Percentiles rank a stretch among this genome's conserved stretches.
Evolutionary conservation across 169 alveolate genomes (phyloP).

Genomic region (Plasmodium blacklocki): DNA sequence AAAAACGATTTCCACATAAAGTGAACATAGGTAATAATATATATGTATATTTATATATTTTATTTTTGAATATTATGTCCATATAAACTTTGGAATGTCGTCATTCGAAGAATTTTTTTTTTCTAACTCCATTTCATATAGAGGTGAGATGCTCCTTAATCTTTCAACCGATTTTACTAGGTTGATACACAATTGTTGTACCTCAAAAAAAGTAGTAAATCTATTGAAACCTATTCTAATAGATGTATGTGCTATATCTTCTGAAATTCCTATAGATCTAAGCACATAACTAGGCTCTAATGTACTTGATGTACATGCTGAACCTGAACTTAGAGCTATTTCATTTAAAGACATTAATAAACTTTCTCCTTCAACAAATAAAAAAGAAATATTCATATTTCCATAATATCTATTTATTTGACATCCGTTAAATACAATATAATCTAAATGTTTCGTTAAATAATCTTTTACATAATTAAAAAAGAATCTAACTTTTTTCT

Average conservation of each 20-base stretch:
- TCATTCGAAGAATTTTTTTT: slow-evolving; percentile 75
- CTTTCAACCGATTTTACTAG: slow-evolving; percentile 88
- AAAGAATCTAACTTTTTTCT: slow-evolving; percentile 89
- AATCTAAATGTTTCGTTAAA: slow-evolving; percentile 80
- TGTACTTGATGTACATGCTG: slow-evolving; percentile 94
- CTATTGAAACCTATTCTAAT: slow-evolving; percentile 98
- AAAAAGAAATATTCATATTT: slow-evolving; percentile 95
- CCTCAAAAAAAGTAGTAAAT: slow-evolving; percentile 96
- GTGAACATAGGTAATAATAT: no score
- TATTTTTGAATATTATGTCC: slow-evolving; percentile 30
- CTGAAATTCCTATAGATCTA: slow-evolving; percentile 96
- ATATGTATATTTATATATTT: neutral
- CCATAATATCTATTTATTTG: slow-evolving; percentile 89
- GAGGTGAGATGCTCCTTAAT: slow-evolving; percentile 92
- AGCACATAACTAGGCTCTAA: slow-evolving; percentile 95
- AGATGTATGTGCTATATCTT: slow-evolving; percentile 98
- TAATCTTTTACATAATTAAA: slow-evolving; percentile 86
- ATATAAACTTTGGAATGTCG: slow-evolving; percentile 68
- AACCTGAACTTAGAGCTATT: slow-evolving; percentile 92
- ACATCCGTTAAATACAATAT: slow-evolving; percentile 92
- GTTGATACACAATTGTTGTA: slow-evolving; percentile 88
- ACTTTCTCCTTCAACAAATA: slow-evolving; percentile 95
- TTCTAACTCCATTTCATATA: slow-evolving; percentile 92
- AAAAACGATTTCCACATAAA: no score
- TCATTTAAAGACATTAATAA: slow-evolving; percentile 90